phyloP scores from a whole-genome alignment of 306 rosid genomes.

The Cicer yamashitae region DNA sequence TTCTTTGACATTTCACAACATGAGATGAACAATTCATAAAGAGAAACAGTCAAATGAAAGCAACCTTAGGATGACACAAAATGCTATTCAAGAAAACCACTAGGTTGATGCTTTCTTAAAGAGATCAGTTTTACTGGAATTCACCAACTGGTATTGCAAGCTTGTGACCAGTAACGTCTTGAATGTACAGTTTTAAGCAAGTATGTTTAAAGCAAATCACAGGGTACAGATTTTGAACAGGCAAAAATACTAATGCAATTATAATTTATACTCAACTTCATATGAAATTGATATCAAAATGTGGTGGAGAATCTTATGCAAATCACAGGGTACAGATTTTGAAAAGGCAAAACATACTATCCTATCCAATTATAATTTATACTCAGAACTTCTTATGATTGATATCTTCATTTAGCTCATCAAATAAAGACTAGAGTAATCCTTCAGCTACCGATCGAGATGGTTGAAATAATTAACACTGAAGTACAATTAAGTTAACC shows the following conservation, averaged over 20 bases:
- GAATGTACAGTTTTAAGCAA: background rate
- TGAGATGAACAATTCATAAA: background rate
- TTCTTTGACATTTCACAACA: background rate
- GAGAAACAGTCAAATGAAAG: conserved; percentile 1
- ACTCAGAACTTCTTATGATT: conserved; percentile 17
- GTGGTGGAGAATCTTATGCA: background rate
- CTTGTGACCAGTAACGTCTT: background rate
- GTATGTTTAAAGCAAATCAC: conserved; percentile 7
- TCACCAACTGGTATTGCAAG: conserved; percentile 15
- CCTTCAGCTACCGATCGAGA: conserved; percentile 15
- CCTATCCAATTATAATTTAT: background rate
- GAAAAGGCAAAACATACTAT: background rate
- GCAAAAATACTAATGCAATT: background rate
- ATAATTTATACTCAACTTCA: conserved; percentile 11
- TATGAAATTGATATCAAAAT: conserved; percentile 29
- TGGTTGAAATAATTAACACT: conserved; percentile 1
- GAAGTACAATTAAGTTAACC: background rate
- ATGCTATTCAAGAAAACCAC: conserved; percentile 11
- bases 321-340: background rate
- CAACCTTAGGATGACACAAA: background rate
- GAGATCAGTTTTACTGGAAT: conserved; percentile 25
- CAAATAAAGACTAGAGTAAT: background rate
- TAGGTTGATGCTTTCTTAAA: conserved; percentile 11
- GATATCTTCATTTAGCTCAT: conserved; percentile 4
- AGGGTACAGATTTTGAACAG: background rate